A percentile compares a stretch with the other conserved stretches of the same genome.
These are phyloP conservation scores for Sarocladium oryzae DNA, from an alignment of 2,329 filamentous ascomycete species.

Conservation along the genomic window DNA sequence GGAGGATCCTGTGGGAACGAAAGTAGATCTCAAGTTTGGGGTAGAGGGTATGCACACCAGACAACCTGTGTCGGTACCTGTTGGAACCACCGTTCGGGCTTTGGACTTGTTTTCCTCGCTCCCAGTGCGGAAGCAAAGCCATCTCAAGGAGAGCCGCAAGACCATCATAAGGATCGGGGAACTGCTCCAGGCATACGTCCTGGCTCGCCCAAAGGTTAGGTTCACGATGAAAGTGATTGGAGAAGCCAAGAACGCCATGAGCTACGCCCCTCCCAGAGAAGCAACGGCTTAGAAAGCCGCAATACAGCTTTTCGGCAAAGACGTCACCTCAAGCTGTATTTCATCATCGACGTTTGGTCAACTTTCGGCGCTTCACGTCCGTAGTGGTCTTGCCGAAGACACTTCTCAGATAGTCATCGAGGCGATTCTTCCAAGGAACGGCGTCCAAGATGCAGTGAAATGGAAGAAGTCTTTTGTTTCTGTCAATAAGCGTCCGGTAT, in stretches of 20 bases:
- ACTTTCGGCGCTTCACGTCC: neutral
- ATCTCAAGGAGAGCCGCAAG: constrained; percentile 51
- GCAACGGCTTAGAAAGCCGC: constrained; percentile 50
- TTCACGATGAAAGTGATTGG: constrained; percentile 55
- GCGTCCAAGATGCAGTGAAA: constrained; percentile 35
- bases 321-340: constrained; percentile 44
- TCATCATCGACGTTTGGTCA: neutral
- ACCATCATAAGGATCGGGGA: constrained; percentile 51
- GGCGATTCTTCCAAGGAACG: constrained; percentile 50
- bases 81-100: constrained; percentile 64
- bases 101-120: constrained; percentile 51
- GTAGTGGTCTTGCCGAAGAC: neutral
- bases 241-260: constrained; percentile 46
- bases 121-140: constrained; percentile 56
- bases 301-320: constrained; percentile 55
- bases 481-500: constrained; percentile 61
- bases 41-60: constrained; percentile 23
- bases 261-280: constrained; percentile 51
- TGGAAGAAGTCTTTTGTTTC: constrained; percentile 55
- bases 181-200: constrained; percentile 56
- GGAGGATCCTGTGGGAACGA: constrained; percentile 51
- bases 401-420: constrained; percentile 36
- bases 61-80: constrained; percentile 41
- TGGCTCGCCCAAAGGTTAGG: constrained; percentile 58
- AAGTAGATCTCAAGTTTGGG: constrained; percentile 34